Percentiles rank a stretch among this genome's conserved stretches.
Conservation (phyloP, 805 yeast species). For the Schwanniomyces sp. region DNA sequence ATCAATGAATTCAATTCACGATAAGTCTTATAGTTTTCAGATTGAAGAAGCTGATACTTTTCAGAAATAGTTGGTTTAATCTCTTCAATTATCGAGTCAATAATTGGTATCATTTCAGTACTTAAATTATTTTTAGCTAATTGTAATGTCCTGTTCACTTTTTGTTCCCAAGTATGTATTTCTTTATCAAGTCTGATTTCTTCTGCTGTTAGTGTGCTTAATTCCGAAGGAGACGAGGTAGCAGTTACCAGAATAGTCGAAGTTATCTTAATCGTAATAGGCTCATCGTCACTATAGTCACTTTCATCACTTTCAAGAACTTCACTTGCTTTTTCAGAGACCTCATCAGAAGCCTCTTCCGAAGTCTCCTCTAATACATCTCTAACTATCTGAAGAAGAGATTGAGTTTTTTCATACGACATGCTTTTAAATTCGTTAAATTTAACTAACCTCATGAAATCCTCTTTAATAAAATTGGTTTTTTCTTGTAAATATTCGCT, state of each 20-base stretch:
- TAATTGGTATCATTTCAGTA: conserved; percentile 27
- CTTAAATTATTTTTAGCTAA: conserved; percentile 33
- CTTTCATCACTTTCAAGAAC: conserved; percentile 4
- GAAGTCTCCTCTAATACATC: conserved; percentile 18
- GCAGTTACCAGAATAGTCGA: conserved; percentile 23
- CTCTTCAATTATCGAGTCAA: conserved; percentile 21
- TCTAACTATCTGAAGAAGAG: conserved; percentile 19
- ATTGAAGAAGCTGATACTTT: conserved; percentile 27
- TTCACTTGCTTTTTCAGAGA: conserved; percentile 9
- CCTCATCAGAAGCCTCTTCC: conserved; percentile 5
- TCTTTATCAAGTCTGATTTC: conserved; percentile 26
- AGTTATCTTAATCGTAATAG: conserved; percentile 19
- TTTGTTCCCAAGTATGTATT: conserved; percentile 29
- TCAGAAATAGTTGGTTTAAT: conserved; percentile 24
- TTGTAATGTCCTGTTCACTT: conserved; percentile 32
- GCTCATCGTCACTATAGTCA: conserved; percentile 14
- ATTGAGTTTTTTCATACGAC: conserved; percentile 4
- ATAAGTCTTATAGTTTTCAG: conserved; percentile 27
- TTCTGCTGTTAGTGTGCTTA: background rate
- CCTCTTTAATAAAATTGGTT: conserved; percentile 22
- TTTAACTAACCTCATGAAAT: conserved; percentile 23
- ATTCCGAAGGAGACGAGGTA: conserved; percentile 5
- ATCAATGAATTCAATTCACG: conserved; percentile 30
- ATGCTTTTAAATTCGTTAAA: conserved; percentile 13
- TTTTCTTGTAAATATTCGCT: conserved; percentile 16